Conservation (phyloP, 441 rosid species). For the Croton setiger region DNA sequence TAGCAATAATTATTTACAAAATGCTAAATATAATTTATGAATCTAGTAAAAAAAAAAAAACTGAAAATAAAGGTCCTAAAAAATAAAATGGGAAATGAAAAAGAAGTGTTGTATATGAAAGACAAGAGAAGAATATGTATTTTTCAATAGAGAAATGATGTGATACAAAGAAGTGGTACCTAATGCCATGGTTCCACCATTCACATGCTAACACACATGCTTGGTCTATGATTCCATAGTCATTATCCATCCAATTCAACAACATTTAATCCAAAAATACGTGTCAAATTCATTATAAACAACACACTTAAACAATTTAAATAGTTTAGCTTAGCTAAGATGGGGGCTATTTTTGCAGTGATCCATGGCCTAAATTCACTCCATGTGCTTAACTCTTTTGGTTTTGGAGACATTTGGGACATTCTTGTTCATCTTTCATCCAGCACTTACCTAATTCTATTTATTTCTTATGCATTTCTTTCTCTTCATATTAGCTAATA, state of each 20-base stretch:
- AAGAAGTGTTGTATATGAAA: background rate
- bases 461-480: background rate
- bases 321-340: background rate
- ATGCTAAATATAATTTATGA: too few relatives aligned
- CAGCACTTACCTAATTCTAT: constrained; percentile 27
- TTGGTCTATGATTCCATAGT: constrained; percentile 20
- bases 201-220: constrained; percentile 39
- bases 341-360: background rate
- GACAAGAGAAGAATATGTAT: constrained; percentile 2
- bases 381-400: constrained; percentile 27
- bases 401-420: constrained; percentile 31
- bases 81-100: background rate
- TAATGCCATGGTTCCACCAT: constrained; percentile 28
- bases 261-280: constrained; percentile 10
- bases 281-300: constrained; percentile 4
- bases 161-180: constrained; percentile 14
- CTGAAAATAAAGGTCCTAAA: too few relatives aligned
- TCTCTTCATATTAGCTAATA: background rate
- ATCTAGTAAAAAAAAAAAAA: too few relatives aligned
- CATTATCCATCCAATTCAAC: constrained; percentile 11
- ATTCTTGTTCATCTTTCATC: constrained; percentile 21
- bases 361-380: constrained; percentile 23
- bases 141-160: constrained; percentile 8
- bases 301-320: background rate
- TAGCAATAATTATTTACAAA: too few relatives aligned